phyloP scores from a whole-genome alignment of 306 rosid genomes.

The Carpinus fangiana region DNA sequence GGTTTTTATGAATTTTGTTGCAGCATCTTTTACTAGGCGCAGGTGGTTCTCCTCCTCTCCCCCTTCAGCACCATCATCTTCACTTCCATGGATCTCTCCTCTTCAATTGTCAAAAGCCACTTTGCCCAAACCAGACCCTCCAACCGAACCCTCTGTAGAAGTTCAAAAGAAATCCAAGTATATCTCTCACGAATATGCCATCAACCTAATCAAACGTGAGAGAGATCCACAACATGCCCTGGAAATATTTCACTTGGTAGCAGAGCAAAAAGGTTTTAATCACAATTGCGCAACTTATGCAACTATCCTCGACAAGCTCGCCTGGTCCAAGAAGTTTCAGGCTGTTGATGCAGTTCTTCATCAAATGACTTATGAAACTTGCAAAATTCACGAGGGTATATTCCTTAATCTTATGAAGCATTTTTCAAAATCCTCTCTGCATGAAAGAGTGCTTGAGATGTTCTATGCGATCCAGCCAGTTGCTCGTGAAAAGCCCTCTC shows the following conservation, averaged over 20 bases:
- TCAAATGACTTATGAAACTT: conserved; percentile 78
- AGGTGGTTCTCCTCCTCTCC: conserved; percentile 28
- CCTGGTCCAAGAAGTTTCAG: conserved; percentile 59
- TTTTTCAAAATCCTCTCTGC: conserved; percentile 55
- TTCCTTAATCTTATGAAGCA: conserved; percentile 84
- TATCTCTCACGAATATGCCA: conserved; percentile 62
- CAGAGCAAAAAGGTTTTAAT: conserved; percentile 74
- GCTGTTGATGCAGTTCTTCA: conserved; percentile 66
- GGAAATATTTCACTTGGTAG: conserved; percentile 65
- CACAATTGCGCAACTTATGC: conserved; percentile 78
- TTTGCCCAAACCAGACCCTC: conserved; percentile 47
- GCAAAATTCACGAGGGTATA: conserved; percentile 78
- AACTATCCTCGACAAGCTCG: conserved; percentile 71
- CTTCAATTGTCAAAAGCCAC: conserved; percentile 45
- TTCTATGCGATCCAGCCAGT: conserved; percentile 61
- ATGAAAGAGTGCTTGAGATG: conserved; percentile 67
- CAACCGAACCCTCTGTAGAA: conserved; percentile 37
- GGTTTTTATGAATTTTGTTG: conserved; percentile 42
- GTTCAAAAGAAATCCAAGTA: conserved; percentile 44
- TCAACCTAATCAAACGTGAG: conserved; percentile 67
- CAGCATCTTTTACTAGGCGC: conserved; percentile 22
- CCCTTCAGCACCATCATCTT: conserved; percentile 31
- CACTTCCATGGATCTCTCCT: conserved; percentile 72
- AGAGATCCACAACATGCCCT: conserved; percentile 81
- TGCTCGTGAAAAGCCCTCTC: conserved; percentile 74